Conservation (phyloP, 2,329 filamentous ascomycete species). For the Xylogone sp. region DNA sequence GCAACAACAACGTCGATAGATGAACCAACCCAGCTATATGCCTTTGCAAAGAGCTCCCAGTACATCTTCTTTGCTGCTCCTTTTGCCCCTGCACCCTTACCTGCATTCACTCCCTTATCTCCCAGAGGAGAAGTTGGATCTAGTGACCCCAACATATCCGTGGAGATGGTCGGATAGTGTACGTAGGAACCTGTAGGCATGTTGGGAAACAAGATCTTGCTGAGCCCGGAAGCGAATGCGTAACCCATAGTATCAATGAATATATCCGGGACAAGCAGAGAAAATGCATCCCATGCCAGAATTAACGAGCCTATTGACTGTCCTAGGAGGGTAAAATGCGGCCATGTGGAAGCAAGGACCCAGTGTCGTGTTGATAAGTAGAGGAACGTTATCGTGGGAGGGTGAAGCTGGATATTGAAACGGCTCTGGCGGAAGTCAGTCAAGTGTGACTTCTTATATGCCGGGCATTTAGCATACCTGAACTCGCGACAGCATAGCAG, state of each 20-base stretch:
- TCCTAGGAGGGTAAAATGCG: constrained; percentile 88
- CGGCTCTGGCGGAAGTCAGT: constrained; percentile 51
- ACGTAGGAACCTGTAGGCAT: constrained; percentile 91
- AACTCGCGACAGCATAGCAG: constrained; percentile 72
- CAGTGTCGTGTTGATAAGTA: constrained; percentile 86
- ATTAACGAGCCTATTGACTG: constrained; percentile 87
- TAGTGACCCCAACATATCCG: constrained; percentile 89
- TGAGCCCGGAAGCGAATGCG: constrained; percentile 81
- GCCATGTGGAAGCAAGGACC: constrained; percentile 84
- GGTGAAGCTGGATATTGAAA: constrained; percentile 88
- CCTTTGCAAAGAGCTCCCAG: constrained; percentile 77
- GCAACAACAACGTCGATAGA: constrained; percentile 94
- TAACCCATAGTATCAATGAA: constrained; percentile 99
- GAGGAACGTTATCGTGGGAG: constrained; percentile 79
- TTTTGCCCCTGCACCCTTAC: constrained; percentile 68
- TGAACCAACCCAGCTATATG: constrained; percentile 81
- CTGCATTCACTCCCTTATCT: constrained; percentile 74
- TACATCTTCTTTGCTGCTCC: constrained; percentile 75
- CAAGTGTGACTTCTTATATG: constrained; percentile 2
- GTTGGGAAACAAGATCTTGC: constrained; percentile 73
- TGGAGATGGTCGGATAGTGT: constrained; percentile 97
- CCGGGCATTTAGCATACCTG: constrained; percentile 45
- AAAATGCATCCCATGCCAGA: constrained; percentile 88
- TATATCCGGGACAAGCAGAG: constrained; percentile 85
- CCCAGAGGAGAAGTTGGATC: constrained; percentile 58